phyloP scores from a whole-genome alignment of 305 asterid species.

The Fraxinus velutina region DNA sequence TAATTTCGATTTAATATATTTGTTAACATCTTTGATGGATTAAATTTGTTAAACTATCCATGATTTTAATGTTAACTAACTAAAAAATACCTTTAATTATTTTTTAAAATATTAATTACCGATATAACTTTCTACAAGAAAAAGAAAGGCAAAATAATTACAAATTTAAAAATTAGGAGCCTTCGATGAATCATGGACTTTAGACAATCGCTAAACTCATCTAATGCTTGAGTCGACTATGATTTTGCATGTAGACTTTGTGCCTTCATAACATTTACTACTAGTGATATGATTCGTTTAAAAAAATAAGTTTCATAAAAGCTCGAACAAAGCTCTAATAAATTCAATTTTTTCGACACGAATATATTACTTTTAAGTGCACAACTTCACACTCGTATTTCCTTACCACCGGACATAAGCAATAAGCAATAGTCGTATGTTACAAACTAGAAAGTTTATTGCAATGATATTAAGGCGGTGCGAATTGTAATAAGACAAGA shows the following conservation, averaged over 20 bases:
- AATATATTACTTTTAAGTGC: not conserved
- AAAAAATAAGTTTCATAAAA: not conserved
- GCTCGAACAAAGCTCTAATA: not conserved
- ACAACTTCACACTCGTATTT: not conserved
- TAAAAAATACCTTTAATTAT: too few species aligned
- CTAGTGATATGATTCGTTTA: not conserved
- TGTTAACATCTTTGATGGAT: too few species aligned
- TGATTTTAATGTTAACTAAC: too few species aligned
- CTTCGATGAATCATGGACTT: not conserved
- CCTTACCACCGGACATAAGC: not conserved
- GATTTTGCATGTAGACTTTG: not conserved
- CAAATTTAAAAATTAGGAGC: not conserved
- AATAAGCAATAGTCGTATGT: not conserved
- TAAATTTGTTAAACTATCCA: too few species aligned
- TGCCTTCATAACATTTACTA: not conserved
- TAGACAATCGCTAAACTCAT: not conserved
- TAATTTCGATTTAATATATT: too few species aligned
- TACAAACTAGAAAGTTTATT: not conserved
- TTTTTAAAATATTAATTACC: too few species aligned
- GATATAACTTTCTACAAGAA: too few species aligned
- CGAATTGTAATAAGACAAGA: conserved; percentile 29
- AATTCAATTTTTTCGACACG: not conserved
- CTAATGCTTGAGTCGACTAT: not conserved
- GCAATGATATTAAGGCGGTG: not conserved
- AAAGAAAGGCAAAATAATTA: not conserved